Base-by-base conservation (phyloP, 805 yeast species). In the Wickerhamiella azyma region DNA sequence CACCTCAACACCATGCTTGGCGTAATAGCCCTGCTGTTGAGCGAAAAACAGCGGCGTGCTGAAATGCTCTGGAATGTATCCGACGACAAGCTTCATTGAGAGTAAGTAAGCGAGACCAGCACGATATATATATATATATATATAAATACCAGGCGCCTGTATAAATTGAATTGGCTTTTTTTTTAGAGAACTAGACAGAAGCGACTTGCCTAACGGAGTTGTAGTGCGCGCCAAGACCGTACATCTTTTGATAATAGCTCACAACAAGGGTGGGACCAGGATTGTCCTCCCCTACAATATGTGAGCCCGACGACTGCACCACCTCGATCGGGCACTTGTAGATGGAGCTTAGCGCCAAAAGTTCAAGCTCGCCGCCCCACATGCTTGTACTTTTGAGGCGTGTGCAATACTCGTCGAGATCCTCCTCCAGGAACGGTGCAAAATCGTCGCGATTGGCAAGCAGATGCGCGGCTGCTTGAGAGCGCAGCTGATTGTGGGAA, bases 331-430 rank as follows among this genome's bases (percentile, higher is more conserved):
- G 83, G 53, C 83, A 77, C 49, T 79, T 69, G 55, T 70, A 82
- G n/a, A 74, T 75, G 49, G 76, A 71, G 1, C 94, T 71, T 36
- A 88, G 67, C 0, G 96, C 96, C 58, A 84, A 62, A 16, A 89
- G 77, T 66, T 89, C 98, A 67, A 85, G 68, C 55, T 92, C 96
- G 8, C 95, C 92, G 21, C 98, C 98, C 98, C 98, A 89, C 69
- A 83, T 75, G 0, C 94, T 78, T 0, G 95, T 85, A n/a, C 61
- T 67, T 49, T 74, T 81, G 48, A 89, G 69, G 51, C 78, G 80
- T 2, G 67, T 61, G 2, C 84, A 72, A 60, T 92, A 92, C 18
- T 74, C 75, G 33, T 74, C 79, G 26, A 88, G 63, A 52, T 82
- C 81, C 59, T 85, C 94, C 56, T 85, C 79, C 52, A 89, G 63